Conservation (phyloP, 2,329 filamentous ascomycete species). For the Trematosphaeria pertusa region DNA sequence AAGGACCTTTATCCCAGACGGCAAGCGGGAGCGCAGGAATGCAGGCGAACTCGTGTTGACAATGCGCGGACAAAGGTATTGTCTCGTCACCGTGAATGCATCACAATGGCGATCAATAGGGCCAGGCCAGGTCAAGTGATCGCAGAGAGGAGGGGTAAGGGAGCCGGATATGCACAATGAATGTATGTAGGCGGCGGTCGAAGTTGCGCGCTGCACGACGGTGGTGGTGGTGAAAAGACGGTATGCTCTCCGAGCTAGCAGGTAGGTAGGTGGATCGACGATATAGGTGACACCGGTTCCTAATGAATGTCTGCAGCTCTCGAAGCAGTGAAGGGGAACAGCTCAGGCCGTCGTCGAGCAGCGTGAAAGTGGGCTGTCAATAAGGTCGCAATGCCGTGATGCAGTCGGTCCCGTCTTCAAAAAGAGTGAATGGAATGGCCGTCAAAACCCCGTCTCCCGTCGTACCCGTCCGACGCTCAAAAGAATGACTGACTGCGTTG, state of each 20-base stretch:
- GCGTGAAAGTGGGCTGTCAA: slow-evolving; percentile 16
- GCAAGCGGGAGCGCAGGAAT: slow-evolving; percentile 14
- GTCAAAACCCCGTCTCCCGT: too few relatives aligned
- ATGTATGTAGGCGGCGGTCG: background rate
- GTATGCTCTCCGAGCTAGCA: slow-evolving; percentile 1
- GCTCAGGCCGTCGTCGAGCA: slow-evolving; percentile 3
- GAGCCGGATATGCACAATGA: slow-evolving; percentile 5
- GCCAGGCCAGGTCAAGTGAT: slow-evolving; percentile 9
- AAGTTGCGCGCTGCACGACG: slow-evolving; percentile 7
- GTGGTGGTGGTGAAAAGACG: background rate
- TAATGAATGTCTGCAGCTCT: slow-evolving; percentile 3
- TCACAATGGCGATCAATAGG: slow-evolving; percentile 26
- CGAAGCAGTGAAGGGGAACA: background rate
- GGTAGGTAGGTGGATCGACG: background rate
- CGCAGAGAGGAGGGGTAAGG: slow-evolving; percentile 1
- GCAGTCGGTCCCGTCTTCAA: slow-evolving; percentile 14
- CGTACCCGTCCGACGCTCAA: too few relatives aligned
- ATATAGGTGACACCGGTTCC: background rate
- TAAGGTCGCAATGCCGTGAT: slow-evolving; percentile 14
- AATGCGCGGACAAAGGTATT: slow-evolving; percentile 27
- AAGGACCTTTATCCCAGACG: slow-evolving; percentile 25
- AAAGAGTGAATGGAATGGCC: too few relatives aligned
- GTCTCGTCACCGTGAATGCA: slow-evolving; percentile 37
- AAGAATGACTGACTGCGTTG: too few relatives aligned
- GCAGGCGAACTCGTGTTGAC: slow-evolving; percentile 23